Percentiles rank a stretch among this genome's conserved stretches.
Conservation (phyloP, 2,329 filamentous ascomycete genomes). For the Periconia digitata region DNA sequence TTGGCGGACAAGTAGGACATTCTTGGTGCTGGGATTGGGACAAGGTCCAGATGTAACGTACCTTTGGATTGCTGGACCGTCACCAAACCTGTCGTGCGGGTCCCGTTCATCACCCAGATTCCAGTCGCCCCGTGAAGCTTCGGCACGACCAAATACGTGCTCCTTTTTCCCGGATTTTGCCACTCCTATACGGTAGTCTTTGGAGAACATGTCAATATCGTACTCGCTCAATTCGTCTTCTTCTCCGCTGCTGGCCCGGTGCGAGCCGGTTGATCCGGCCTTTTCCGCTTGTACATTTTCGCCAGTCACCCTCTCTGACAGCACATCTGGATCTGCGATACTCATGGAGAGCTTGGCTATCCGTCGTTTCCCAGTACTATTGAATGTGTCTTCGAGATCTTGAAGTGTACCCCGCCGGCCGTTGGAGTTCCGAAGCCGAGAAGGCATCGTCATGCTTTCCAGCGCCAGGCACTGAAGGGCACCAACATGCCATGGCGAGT, state of each 20-base stretch:
- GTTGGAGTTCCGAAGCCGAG: constrained; percentile 60
- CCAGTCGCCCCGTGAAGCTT: constrained; percentile 45
- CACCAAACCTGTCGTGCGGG: constrained; percentile 38
- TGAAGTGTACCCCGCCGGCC: constrained; percentile 57
- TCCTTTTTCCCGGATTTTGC: constrained; percentile 22
- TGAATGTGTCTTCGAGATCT: constrained; percentile 67
- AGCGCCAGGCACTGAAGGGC: constrained; percentile 75
- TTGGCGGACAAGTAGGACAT: not conserved
- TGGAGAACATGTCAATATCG: constrained; percentile 38
- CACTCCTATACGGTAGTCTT: constrained; percentile 27
- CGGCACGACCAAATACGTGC: constrained; percentile 46
- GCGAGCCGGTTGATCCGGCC: constrained; percentile 25
- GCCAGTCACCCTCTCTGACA: constrained; percentile 26
- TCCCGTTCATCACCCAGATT: constrained; percentile 29
- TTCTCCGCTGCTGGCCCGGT: constrained; percentile 15
- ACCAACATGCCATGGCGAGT: constrained; percentile 77
- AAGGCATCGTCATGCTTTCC: constrained; percentile 77
- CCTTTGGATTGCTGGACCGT: constrained; percentile 40
- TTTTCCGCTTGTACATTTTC: constrained; percentile 30
- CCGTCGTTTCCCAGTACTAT: constrained; percentile 75
- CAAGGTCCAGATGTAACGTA: constrained; percentile 20
- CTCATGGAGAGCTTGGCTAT: constrained; percentile 75
- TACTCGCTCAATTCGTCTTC: constrained; percentile 23
- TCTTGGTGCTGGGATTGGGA: not conserved
- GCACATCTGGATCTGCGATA: constrained; percentile 47